Evolutionary conservation across 148 eudicot species (phyloP), one percentile per base, ranked within the genome.

Genomic region (Vaccinium darrowii): DNA sequence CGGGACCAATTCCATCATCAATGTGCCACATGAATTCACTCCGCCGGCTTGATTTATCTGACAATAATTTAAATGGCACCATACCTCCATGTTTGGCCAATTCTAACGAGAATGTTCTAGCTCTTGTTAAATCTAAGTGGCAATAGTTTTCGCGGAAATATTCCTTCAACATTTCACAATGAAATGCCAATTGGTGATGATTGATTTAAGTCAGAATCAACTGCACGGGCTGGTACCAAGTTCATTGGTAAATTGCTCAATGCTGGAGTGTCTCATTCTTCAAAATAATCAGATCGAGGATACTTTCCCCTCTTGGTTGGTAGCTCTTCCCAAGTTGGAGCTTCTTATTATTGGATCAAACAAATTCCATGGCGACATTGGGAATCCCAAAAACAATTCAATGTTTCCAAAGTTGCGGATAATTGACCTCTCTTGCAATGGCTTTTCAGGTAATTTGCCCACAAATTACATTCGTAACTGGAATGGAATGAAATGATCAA

Each of bases 21-120:
- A 60, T 60, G 0, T 60, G 65, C 65, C 65, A 19, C 10, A 19
- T 0, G 23, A 19, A 19, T 19, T 60, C 65, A 16, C 63, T 58
- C 1, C 0, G 23, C 7, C 0, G 5, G 65, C 65, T 60, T 60
- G 65, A 60, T 60, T 60, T 60, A 8, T 39, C 65, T 23, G 6
- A 60, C 23, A 60, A 60, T 23, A 60, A 60, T 60, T 19, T 60
- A 60, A 60, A 1, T 60, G 65, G 65, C 1, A 81, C 51, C 27
- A 79, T 90, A 39, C 89, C 90, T 60, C 53, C 30, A 16, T 90
- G 92, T 69, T 1, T 90, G 2, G 71, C 82, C 11, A 62, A 49
- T 36, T 81, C 86, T 4, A 50, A 52, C 18, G 58, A 51, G 12
- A 83, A 83, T 19, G 65, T 86, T 33, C 18, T 63, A n/a, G n/a